A percentile compares a stretch with the other conserved stretches of the same genome.
Evolutionary conservation across 2,329 filamentous ascomycete species (phyloP).

Genomic region (Diaporthe aspalathi): DNA sequence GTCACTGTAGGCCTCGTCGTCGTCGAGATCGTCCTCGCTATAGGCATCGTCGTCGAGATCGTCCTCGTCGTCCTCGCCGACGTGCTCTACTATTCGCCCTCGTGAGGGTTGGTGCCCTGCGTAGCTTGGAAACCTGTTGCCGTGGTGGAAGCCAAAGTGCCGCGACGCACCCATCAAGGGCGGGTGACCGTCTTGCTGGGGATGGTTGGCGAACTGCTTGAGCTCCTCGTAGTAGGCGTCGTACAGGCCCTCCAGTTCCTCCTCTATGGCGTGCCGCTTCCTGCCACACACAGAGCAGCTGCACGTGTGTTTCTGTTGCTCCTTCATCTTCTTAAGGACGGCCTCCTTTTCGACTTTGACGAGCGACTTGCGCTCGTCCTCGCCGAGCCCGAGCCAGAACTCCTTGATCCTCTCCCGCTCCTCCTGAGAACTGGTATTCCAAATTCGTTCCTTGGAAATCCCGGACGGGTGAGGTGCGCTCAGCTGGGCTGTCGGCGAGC

Average conservation of each 20-base stretch:
- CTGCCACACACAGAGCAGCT: conserved; percentile 97
- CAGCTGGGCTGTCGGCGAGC: conserved; percentile 44
- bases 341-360: conserved; percentile 99
- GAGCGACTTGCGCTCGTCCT: conserved; percentile 92
- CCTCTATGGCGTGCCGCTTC: conserved; percentile 96
- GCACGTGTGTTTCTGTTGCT: conserved; percentile 99
- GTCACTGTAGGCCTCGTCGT: conserved; percentile 74
- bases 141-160: conserved; percentile 63
- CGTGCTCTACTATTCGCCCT: conserved; percentile 78
- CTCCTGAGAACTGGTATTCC: conserved; percentile 94
- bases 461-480: conserved; percentile 52
- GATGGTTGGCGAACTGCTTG: conserved; percentile 92
- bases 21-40: conserved; percentile 74
- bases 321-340: conserved; percentile 99
- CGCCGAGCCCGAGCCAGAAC: conserved; percentile 94
- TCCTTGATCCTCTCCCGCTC: conserved; percentile 98
- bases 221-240: conserved; percentile 99
- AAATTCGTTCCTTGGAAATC: conserved; percentile 86
- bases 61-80: conserved; percentile 67
- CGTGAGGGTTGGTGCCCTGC: conserved; percentile 76
- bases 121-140: conserved; percentile 58
- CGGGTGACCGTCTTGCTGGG: conserved; percentile 74
- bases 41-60: conserved; percentile 66
- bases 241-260: conserved; percentile 96
- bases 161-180: conserved; percentile 76